Percentiles rank a stretch among this genome's conserved stretches.
These are phyloP conservation scores for Agrostemma githago DNA, from an alignment of 148 eudicot genomes.

Conservation along the genomic window DNA sequence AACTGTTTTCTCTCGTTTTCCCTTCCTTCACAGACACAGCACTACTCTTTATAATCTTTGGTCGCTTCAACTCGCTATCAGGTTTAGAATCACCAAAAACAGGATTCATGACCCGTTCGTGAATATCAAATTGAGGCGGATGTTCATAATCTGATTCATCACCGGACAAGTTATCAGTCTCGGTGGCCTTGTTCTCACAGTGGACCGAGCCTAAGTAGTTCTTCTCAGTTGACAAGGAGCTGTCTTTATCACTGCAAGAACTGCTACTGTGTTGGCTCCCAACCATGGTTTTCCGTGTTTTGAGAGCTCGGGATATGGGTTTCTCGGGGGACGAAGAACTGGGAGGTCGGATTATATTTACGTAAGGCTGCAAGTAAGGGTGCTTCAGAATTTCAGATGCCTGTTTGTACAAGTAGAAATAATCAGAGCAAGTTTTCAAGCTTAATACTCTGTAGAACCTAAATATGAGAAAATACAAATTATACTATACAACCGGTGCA, in stretches of 20 bases:
- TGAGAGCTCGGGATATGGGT: conserved; percentile 42
- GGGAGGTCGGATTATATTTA: conserved; percentile 58
- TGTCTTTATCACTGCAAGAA: conserved; percentile 87
- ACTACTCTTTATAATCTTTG: conserved; percentile 57
- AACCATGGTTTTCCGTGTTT: conserved; percentile 48
- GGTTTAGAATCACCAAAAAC: conserved; percentile 39
- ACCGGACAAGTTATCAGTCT: conserved; percentile 52
- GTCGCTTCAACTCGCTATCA: conserved; percentile 45
- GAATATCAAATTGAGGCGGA: conserved; percentile 25
- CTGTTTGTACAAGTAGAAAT: conserved; percentile 34
- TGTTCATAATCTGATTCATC: conserved; percentile 42
- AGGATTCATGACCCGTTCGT: conserved; percentile 36
- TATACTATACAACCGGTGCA: no score
- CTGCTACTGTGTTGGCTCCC: conserved; percentile 87
- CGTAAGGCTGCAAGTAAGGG: conserved; percentile 87
- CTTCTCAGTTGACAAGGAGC: conserved; percentile 62
- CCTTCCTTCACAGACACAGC: conserved; percentile 67
- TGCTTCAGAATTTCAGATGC: conserved; percentile 89
- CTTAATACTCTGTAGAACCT: not conserved
- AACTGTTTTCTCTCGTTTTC: conserved; percentile 73
- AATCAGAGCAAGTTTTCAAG: conserved; percentile 8
- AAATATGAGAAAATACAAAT: no score
- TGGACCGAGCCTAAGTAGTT: conserved; percentile 34
- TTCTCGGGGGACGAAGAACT: conserved; percentile 48
- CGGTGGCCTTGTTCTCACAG: conserved; percentile 53